Percentiles rank a stretch among this genome's conserved stretches.
Evolutionary conservation across 768 basidiomycete species (phyloP).

Genomic region (Tephrocybe sp.): DNA sequence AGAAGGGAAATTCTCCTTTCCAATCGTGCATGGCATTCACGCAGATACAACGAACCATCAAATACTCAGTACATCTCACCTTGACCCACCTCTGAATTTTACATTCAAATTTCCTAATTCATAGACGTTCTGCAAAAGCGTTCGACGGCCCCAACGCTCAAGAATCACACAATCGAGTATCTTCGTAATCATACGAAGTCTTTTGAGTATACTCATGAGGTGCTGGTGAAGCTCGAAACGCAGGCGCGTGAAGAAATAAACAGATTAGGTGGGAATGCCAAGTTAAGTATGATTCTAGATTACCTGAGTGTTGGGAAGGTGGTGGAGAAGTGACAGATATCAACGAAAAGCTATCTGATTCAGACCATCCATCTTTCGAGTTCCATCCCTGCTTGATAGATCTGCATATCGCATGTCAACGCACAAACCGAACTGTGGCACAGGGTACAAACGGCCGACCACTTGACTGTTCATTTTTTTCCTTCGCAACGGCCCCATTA

Average conservation of each 20-base stretch:
- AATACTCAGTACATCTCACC: constrained; percentile 71
- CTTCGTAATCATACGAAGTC: constrained; percentile 74
- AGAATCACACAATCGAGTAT: constrained; percentile 76
- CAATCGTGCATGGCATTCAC: constrained; percentile 86
- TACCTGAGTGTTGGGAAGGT: constrained; percentile 11
- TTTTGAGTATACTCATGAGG: constrained; percentile 80
- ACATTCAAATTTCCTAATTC: neutral
- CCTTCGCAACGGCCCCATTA: too few species aligned
- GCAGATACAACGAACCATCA: constrained; percentile 73
- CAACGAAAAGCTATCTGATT: too few species aligned
- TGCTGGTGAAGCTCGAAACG: constrained; percentile 61
- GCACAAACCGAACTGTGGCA: too few species aligned
- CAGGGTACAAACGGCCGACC: too few species aligned
- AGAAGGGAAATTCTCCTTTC: constrained; percentile 98
- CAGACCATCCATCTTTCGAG: too few species aligned
- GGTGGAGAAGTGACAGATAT: too few species aligned
- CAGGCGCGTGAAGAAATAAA: constrained; percentile 69
- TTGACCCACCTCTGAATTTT: neutral
- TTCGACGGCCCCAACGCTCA: constrained; percentile 77
- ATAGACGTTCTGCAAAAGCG: constrained; percentile 88
- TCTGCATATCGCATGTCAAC: too few species aligned
- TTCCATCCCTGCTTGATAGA: too few species aligned
- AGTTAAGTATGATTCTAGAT: constrained; percentile 57
- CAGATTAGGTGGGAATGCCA: constrained; percentile 73
- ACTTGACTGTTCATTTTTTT: too few species aligned